Conservation (phyloP, 75 land plant genomes). For the Larix kaempferi region DNA sequence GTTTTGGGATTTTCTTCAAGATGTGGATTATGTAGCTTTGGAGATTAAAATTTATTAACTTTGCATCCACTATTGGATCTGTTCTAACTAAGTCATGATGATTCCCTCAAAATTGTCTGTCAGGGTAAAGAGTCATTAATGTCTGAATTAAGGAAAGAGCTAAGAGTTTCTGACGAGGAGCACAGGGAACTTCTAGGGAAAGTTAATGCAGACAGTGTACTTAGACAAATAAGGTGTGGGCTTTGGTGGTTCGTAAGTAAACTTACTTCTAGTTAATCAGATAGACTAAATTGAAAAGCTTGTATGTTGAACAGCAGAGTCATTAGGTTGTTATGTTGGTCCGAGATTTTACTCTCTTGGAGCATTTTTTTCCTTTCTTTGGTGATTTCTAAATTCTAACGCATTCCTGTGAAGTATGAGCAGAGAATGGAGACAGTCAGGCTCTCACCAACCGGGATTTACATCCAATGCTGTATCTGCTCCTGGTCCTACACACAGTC, state of each 20-base stretch:
- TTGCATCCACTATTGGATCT: background rate
- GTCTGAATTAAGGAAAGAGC: conserved; percentile 52
- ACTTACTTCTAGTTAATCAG: background rate
- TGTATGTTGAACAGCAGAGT: background rate
- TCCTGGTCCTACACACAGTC: conserved; percentile 35
- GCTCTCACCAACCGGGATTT: background rate
- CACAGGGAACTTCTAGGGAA: conserved; percentile 50
- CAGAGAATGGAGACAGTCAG: conserved; percentile 10
- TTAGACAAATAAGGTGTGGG: conserved; percentile 23
- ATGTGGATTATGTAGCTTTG: background rate
- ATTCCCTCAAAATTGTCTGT: background rate
- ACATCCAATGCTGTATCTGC: background rate
- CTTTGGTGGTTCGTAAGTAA: background rate
- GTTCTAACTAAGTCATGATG: background rate
- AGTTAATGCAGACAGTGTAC: conserved; percentile 37
- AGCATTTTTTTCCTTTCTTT: background rate
- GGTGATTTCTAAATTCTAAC: background rate
- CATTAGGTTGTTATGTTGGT: background rate
- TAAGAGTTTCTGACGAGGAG: conserved; percentile 60
- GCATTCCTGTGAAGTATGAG: background rate
- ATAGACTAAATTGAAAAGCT: background rate
- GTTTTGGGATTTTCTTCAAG: background rate
- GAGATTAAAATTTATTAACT: background rate
- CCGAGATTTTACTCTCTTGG: background rate
- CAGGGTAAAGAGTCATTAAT: conserved; percentile 55